These are phyloP conservation scores for Starmerella tilneyi DNA, from an alignment of 805 yeast genomes.

Conservation along the genomic window DNA sequence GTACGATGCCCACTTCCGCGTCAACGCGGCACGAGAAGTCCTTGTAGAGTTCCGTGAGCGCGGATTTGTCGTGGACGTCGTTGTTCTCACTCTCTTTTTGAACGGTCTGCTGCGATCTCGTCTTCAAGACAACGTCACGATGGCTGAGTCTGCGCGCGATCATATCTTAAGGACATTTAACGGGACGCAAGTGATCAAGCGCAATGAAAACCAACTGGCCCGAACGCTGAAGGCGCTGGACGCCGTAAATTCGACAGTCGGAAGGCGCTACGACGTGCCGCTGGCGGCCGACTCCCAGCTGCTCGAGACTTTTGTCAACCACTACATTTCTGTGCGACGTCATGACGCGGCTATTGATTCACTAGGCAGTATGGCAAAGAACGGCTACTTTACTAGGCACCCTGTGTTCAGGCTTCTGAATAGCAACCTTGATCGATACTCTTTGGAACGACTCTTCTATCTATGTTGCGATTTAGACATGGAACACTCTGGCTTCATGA, in stretches of 20 bases:
- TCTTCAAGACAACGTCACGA: slow-evolving; percentile 19
- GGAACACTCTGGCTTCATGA: slow-evolving; percentile 15
- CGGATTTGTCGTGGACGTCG: slow-evolving; percentile 26
- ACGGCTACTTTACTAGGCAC: slow-evolving; percentile 10
- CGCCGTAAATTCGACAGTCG: slow-evolving; percentile 1
- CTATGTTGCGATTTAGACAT: slow-evolving; percentile 16
- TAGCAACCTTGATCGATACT: background rate
- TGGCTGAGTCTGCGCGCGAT: slow-evolving; percentile 25
- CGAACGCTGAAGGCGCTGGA: slow-evolving; percentile 15
- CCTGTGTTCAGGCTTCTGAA: background rate
- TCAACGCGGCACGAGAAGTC: slow-evolving; percentile 8
- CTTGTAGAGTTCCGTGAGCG: slow-evolving; percentile 20
- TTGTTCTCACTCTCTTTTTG: slow-evolving; percentile 25
- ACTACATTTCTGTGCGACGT: slow-evolving; percentile 7
- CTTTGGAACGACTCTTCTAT: slow-evolving; percentile 12
- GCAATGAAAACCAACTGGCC: slow-evolving; percentile 2
- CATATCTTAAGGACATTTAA: slow-evolving; percentile 4
- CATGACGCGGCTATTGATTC: slow-evolving; percentile 10
- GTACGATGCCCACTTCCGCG: slow-evolving; percentile 14
- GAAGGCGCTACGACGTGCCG: slow-evolving; percentile 6
- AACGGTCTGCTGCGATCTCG: slow-evolving; percentile 19
- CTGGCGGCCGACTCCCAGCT: slow-evolving; percentile 9
- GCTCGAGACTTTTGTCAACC: slow-evolving; percentile 1
- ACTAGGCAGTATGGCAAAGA: slow-evolving; percentile 16
- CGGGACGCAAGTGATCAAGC: background rate